These are phyloP conservation scores for Pyrus bretschneideri DNA, from an alignment of 306 rosid genomes.

Conservation along the genomic window DNA sequence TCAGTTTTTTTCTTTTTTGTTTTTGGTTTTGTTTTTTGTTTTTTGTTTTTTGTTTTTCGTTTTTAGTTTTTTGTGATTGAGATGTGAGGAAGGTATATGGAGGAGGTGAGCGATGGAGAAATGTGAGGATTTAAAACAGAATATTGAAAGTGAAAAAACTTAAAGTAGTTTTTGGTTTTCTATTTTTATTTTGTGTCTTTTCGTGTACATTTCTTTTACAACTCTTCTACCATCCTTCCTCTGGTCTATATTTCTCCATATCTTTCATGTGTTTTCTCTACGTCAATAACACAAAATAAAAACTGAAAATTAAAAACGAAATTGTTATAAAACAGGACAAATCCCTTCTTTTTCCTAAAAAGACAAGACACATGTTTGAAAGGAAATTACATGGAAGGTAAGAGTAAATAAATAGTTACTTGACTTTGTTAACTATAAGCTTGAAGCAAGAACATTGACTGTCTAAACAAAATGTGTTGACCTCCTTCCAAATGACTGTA, in stretches of 20 bases:
- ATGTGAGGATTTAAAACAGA: neutral
- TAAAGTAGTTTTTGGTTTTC: too few species aligned
- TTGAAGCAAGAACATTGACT: slow-evolving; percentile 1
- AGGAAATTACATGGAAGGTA: neutral
- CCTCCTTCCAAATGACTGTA: neutral
- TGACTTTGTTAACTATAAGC: neutral
- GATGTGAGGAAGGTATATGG: too few species aligned
- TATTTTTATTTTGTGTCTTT: too few species aligned
- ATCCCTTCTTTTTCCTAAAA: neutral
- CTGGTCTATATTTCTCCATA: too few species aligned
- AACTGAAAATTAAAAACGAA: neutral
- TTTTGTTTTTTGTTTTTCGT: too few species aligned
- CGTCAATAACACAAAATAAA: neutral
- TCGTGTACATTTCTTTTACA: too few species aligned
- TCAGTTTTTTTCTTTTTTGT: too few species aligned
- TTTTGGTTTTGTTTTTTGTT: too few species aligned
- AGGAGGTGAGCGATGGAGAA: too few species aligned
- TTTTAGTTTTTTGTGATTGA: too few species aligned
- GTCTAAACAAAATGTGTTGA: neutral
- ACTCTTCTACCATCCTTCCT: too few species aligned
- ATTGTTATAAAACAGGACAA: neutral
- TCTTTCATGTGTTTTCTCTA: too few species aligned
- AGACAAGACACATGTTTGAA: neutral
- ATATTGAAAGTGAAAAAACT: neutral
- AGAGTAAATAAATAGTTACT: neutral